Percentiles rank a stretch among this genome's conserved stretches.
Conservation (phyloP, 495 filamentous ascomycete species). For the Cairneyella variabilis region DNA sequence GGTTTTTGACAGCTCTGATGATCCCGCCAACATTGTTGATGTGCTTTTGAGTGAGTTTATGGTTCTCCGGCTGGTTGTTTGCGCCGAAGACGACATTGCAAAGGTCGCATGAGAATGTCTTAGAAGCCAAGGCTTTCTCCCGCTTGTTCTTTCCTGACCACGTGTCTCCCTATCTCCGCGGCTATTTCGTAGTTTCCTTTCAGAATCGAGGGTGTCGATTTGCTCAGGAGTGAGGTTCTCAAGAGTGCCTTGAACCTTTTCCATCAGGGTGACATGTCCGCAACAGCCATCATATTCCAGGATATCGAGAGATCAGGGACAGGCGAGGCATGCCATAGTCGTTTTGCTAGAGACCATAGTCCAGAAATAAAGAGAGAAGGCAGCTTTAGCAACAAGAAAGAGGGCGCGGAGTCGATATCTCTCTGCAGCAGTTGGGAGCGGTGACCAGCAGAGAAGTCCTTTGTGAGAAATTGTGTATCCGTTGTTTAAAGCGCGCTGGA, state of each 20-base stretch:
- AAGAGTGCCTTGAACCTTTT: background rate
- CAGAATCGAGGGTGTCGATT: conserved; percentile 1
- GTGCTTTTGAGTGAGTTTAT: background rate
- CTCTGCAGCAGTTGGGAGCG: background rate
- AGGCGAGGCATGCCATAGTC: conserved; percentile 13
- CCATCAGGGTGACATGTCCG: conserved; percentile 6
- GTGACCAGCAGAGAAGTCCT: conserved; percentile 9
- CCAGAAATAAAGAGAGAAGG: conserved; percentile 10
- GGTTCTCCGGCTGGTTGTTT: background rate
- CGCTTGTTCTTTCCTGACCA: background rate
- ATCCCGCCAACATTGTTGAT: background rate
- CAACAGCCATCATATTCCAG: conserved; percentile 14
- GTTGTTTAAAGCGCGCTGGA: conserved; percentile 5
- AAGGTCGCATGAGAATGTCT: background rate
- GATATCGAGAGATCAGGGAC: conserved; percentile 8
- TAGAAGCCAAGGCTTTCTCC: background rate
- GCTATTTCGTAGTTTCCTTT: background rate
- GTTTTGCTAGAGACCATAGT: conserved; percentile 14
- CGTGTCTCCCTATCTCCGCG: background rate
- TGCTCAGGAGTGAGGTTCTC: conserved; percentile 9
- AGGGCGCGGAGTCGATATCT: background rate
- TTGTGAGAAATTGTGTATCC: conserved; percentile 9
- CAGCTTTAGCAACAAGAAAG: conserved; percentile 1
- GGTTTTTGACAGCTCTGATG: background rate
- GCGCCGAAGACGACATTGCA: background rate